Conservation (phyloP, 139 green algal genomes). For the Zygnema cylindricum region DNA sequence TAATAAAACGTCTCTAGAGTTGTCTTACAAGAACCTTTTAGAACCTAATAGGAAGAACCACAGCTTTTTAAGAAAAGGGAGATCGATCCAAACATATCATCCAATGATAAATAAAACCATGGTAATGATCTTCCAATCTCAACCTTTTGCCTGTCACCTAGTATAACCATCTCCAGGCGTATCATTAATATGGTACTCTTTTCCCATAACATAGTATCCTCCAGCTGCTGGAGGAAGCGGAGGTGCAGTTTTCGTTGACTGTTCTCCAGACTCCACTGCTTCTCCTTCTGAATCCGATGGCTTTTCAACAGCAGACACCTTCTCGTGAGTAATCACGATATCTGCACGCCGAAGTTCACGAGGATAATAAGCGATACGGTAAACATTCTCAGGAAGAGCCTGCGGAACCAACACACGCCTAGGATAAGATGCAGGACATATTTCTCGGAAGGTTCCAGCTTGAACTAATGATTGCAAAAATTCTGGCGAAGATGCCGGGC, state of each 20-base stretch:
- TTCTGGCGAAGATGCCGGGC: background rate
- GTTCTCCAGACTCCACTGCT: too few species aligned
- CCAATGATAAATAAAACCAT: too few species aligned
- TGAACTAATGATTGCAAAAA: background rate
- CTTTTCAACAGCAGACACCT: background rate
- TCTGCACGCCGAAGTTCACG: background rate
- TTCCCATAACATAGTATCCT: background rate
- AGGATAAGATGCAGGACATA: background rate
- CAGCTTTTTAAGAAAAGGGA: too few species aligned
- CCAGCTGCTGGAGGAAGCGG: background rate
- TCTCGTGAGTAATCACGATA: background rate
- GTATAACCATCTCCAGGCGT: background rate
- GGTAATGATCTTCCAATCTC: too few species aligned
- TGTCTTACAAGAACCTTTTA: too few species aligned
- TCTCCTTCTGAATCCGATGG: background rate
- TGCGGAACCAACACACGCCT: background rate
- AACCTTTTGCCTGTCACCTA: background rate
- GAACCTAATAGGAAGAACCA: too few species aligned
- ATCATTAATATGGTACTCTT: background rate
- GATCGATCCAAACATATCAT: too few species aligned
- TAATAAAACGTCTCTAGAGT: too few species aligned
- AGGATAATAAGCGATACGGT: background rate
- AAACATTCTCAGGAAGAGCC: background rate
- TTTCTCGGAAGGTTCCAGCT: background rate
- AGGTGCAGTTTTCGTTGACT: background rate